Percentiles rank a stretch among this genome's conserved stretches.
Evolutionary conservation across 495 filamentous ascomycete genomes (phyloP).

Genomic region (Entonaema liquescens): DNA sequence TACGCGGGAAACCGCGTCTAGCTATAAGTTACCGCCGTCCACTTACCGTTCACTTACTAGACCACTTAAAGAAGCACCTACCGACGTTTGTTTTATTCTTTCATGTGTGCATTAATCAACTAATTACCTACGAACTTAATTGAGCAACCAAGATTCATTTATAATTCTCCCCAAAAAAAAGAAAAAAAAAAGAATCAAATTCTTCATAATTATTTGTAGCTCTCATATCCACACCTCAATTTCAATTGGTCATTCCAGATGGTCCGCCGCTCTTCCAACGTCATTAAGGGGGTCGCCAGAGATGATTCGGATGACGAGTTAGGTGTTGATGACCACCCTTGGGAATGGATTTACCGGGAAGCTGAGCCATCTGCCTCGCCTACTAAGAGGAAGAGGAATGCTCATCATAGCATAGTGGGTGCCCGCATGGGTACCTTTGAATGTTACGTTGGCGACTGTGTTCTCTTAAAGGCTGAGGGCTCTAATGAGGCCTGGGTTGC

Average conservation of each 20-base stretch:
- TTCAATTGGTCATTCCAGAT: conserved; percentile 15
- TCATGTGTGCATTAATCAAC: not conserved
- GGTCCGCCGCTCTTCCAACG: conserved; percentile 35
- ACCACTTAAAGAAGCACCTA: not conserved
- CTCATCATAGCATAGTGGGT: conserved; percentile 68
- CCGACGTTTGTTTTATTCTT: not conserved
- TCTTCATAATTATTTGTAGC: not conserved
- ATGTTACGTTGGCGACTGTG: conserved; percentile 80
- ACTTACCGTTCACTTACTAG: not conserved
- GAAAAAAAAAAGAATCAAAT: fast-evolving
- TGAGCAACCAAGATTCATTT: not conserved
- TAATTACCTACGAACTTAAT: not conserved
- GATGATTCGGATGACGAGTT: conserved; percentile 95
- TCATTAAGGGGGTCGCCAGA: conserved; percentile 63
- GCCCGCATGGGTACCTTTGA: conserved; percentile 88
- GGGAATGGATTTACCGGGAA: conserved; percentile 86
- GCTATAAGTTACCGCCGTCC: not conserved
- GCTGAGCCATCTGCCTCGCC: conserved; percentile 30
- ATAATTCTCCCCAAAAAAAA: too few relatives aligned
- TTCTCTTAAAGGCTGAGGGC: conserved; percentile 84
- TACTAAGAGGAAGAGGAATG: conserved; percentile 50
- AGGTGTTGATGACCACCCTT: conserved; percentile 82
- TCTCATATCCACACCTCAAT: not conserved
- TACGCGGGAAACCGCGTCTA: not conserved
- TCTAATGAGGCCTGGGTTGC: conserved; percentile 88